phyloP scores from a whole-genome alignment of 768 basidiomycete species.

The Mycena galericulata region DNA sequence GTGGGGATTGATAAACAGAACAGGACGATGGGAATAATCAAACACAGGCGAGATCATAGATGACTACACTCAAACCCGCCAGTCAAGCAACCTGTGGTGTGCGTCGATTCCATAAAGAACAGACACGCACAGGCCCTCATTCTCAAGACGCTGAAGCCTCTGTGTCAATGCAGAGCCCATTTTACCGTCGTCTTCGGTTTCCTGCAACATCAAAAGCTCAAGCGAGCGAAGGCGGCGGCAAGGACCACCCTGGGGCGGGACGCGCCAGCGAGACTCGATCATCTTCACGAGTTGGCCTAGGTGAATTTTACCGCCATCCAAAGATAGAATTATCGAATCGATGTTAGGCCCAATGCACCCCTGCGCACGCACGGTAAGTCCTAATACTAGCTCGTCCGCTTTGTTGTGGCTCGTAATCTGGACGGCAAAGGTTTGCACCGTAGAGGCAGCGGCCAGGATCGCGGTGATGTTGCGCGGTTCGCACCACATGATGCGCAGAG shows the following conservation, averaged over 20 bases:
- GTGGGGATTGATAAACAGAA: too few relatives aligned
- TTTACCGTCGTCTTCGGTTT: too few relatives aligned
- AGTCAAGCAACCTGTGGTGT: not conserved
- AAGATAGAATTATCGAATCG: not conserved
- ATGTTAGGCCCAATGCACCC: not conserved
- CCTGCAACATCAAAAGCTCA: not conserved
- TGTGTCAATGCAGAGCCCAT: not conserved
- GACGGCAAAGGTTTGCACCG: not conserved
- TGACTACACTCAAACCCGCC: too few relatives aligned
- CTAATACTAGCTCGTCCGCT: not conserved
- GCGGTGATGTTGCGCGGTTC: not conserved
- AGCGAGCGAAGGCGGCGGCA: conserved; percentile 16
- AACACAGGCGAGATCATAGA: too few relatives aligned
- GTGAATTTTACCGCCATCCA: not conserved
- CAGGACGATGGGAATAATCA: too few relatives aligned
- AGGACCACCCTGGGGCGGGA: not conserved
- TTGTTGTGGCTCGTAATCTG: not conserved
- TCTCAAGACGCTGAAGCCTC: not conserved
- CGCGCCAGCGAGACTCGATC: conserved; percentile 24
- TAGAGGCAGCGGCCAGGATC: conserved; percentile 1
- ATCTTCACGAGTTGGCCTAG: not conserved
- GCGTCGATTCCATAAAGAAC: not conserved
- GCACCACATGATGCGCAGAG: not conserved
- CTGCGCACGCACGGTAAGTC: not conserved
- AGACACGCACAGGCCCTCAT: not conserved